A percentile compares a stretch with the other conserved stretches of the same genome.
phyloP scores from a whole-genome alignment of 306 rosid genomes.

The Corylus heterophylla region DNA sequence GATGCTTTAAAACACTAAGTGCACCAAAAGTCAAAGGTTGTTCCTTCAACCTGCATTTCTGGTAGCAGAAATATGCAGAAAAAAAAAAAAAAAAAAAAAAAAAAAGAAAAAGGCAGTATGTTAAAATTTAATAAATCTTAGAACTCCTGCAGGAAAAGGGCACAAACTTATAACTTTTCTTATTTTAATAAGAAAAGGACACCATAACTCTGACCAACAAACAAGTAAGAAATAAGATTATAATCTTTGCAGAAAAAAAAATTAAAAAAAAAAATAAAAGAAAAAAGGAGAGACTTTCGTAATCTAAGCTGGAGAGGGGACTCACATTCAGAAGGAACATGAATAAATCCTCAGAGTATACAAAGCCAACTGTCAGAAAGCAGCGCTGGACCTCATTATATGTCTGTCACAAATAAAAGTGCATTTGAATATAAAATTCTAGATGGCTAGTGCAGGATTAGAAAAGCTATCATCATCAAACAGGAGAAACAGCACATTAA shows the following conservation, averaged over 20 bases:
- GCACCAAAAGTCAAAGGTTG: slow-evolving; percentile 80
- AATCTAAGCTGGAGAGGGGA: slow-evolving; percentile 21
- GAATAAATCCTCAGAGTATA: slow-evolving; percentile 91
- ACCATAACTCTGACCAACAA: not conserved
- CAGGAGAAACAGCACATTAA: not conserved
- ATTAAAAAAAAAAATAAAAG: not conserved
- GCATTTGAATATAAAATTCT: not conserved
- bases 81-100: not conserved
- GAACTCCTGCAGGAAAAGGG: not conserved
- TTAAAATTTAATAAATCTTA: slow-evolving; percentile 7
- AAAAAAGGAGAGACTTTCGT: not conserved
- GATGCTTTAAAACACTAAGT: slow-evolving; percentile 86
- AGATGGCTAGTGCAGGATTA: not conserved
- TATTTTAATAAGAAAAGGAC: not conserved
- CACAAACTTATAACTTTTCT: not conserved
- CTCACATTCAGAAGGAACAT: slow-evolving; percentile 82
- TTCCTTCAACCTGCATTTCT: slow-evolving; percentile 95
- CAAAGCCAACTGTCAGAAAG: slow-evolving; percentile 88
- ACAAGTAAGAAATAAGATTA: not conserved
- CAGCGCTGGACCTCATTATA: slow-evolving; percentile 96
- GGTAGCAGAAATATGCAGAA: slow-evolving; percentile 21
- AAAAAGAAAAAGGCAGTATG: not conserved
- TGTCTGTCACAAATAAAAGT: slow-evolving; percentile 51
- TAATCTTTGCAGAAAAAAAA: not conserved
- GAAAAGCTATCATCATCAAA: not conserved